These are phyloP conservation scores for Mortierella sp. DNA, from an alignment of 371 early-diverging fungal species.

Conservation along the genomic window DNA sequence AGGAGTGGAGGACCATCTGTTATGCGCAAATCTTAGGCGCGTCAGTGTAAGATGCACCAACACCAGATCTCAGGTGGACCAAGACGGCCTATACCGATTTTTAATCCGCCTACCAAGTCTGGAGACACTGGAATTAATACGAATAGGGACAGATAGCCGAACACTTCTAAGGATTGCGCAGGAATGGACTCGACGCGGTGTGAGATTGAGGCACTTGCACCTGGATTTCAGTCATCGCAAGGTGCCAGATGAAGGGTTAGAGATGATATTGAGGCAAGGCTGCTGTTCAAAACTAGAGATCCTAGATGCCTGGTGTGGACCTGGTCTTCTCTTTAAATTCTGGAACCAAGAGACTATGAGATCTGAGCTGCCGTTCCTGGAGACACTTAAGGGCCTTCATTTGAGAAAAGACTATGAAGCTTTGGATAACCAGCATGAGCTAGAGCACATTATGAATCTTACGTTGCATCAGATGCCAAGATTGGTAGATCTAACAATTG, in stretches of 20 bases:
- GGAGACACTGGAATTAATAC: conserved; percentile 19
- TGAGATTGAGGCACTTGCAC: conserved; percentile 6
- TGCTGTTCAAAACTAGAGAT: conserved; percentile 18
- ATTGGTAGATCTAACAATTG: conserved; percentile 33
- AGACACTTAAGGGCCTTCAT: conserved; percentile 12
- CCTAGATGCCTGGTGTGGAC: conserved; percentile 23
- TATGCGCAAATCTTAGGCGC: conserved; percentile 5
- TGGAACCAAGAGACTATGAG: conserved; percentile 17
- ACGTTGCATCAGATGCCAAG: conserved; percentile 30
- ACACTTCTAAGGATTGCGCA: conserved; percentile 14
- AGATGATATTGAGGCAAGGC: conserved; percentile 9
- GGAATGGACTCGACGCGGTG: conserved; percentile 20
- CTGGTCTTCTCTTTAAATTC: conserved; percentile 18
- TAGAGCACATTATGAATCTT: conserved; percentile 12
- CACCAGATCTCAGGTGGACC: conserved; percentile 16
- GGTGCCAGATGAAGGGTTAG: conserved; percentile 12
- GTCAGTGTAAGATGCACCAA: conserved; percentile 20
- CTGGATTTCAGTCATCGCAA: conserved; percentile 15
- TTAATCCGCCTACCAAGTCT: conserved; percentile 5
- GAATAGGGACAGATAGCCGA: conserved; percentile 1
- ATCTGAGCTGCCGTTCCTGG: conserved; percentile 29
- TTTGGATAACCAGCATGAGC: neutral
- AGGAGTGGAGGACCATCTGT: neutral
- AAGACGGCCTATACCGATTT: conserved; percentile 9
- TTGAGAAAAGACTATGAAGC: conserved; percentile 7